Percentiles rank a stretch among this genome's conserved stretches.
These are phyloP conservation scores for Fraxinus pennsylvanica DNA, from an alignment of 257 asterid genomes.

Conservation along the genomic window DNA sequence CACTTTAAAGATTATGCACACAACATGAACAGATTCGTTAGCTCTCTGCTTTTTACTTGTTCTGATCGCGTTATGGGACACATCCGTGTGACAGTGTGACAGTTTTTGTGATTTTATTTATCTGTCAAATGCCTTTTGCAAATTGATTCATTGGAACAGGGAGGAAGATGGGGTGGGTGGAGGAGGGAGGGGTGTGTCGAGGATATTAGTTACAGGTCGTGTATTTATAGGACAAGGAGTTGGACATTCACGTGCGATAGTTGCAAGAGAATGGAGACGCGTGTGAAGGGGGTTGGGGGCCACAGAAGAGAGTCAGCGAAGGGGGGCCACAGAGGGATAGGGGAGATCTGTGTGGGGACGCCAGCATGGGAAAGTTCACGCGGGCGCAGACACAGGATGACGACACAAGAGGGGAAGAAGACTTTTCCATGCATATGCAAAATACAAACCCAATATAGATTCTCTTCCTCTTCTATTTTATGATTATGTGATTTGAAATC, in stretches of 20 bases:
- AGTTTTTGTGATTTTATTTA: conserved; percentile 16
- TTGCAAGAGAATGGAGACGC: conserved; percentile 26
- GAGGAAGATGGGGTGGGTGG: not conserved
- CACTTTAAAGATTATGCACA: conserved; percentile 54
- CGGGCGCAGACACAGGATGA: conserved; percentile 31
- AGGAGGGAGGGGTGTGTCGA: conserved; percentile 32
- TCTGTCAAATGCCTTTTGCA: not conserved
- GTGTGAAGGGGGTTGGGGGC: conserved; percentile 46
- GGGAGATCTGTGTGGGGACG: conserved; percentile 47
- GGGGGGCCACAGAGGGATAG: conserved; percentile 37
- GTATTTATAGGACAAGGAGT: conserved; percentile 49
- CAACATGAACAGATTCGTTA: conserved; percentile 56
- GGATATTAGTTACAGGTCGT: conserved; percentile 43
- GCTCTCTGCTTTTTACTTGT: conserved; percentile 9
- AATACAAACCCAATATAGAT: not conserved
- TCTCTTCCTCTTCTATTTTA: conserved; percentile 7
- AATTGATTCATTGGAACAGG: not conserved
- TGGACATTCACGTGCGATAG: conserved; percentile 5
- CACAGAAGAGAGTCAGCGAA: conserved; percentile 31
- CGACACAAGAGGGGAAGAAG: conserved; percentile 25
- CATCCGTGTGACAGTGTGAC: conserved; percentile 26
- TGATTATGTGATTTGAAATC: not conserved
- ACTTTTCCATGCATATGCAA: conserved; percentile 21
- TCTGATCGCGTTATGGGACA: conserved; percentile 11
- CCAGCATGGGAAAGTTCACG: conserved; percentile 34